phyloP scores from a whole-genome alignment of 2,329 filamentous ascomycete species.

The Berkeleyomyces basicola region DNA sequence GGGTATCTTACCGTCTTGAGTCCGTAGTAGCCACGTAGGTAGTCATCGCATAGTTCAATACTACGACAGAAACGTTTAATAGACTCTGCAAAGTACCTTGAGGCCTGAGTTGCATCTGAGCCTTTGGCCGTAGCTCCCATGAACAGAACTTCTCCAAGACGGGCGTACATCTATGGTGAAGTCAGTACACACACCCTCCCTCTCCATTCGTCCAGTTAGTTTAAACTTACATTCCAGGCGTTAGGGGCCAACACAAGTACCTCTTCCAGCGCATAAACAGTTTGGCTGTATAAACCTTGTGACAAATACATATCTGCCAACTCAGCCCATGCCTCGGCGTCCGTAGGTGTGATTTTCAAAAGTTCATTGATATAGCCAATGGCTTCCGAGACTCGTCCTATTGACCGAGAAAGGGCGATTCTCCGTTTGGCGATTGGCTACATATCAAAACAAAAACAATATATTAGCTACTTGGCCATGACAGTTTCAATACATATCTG shows the following conservation, averaged over 20 bases:
- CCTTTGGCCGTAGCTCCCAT: constrained; percentile 39
- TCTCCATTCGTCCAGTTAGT: background rate
- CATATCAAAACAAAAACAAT: background rate
- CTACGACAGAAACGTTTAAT: constrained; percentile 77
- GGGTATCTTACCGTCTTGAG: constrained; percentile 50
- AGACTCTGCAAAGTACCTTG: constrained; percentile 48
- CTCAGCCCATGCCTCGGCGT: constrained; percentile 88
- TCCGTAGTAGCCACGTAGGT: constrained; percentile 83
- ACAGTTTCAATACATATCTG: constrained; percentile 2
- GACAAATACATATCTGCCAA: constrained; percentile 71
- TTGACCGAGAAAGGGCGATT: constrained; percentile 59
- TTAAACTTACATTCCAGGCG: constrained; percentile 73
- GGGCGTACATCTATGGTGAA: constrained; percentile 57
- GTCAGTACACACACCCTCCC: background rate
- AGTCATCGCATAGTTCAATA: constrained; percentile 85
- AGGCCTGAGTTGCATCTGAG: constrained; percentile 15
- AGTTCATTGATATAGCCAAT: constrained; percentile 57
- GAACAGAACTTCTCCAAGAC: constrained; percentile 68
- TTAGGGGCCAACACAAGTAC: constrained; percentile 75
- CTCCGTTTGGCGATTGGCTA: constrained; percentile 75
- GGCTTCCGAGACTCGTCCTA: constrained; percentile 55
- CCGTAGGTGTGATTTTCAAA: constrained; percentile 70
- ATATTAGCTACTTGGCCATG: constrained; percentile 18
- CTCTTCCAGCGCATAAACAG: constrained; percentile 79
- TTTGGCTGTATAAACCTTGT: constrained; percentile 65